phyloP scores from a whole-genome alignment of 1,284 basidiomycete species.

The Ceratobasidium sp. region DNA sequence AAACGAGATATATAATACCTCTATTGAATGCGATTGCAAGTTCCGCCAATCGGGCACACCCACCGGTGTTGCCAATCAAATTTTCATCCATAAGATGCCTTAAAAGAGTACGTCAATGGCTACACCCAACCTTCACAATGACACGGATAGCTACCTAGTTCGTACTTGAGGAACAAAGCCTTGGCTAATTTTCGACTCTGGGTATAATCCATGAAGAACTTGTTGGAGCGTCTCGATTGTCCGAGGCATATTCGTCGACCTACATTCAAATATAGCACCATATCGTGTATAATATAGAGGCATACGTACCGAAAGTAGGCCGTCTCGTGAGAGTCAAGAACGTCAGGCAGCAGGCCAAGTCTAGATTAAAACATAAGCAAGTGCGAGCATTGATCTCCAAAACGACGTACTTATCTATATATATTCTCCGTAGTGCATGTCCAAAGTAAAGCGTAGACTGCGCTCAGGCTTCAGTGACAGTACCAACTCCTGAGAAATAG shows the following conservation, averaged over 20 bases:
- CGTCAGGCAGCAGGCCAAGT: slow-evolving; percentile 71
- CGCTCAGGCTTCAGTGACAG: slow-evolving; percentile 8
- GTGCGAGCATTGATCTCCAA: not conserved
- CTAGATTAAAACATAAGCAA: slow-evolving; percentile 53
- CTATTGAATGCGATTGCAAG: slow-evolving; percentile 71
- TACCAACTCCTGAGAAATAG: slow-evolving; percentile 37
- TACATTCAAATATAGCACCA: slow-evolving; percentile 45
- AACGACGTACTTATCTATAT: slow-evolving; percentile 69
- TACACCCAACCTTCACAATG: not conserved
- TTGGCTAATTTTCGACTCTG: slow-evolving; percentile 61
- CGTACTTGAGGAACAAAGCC: slow-evolving; percentile 63
- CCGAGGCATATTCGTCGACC: slow-evolving; percentile 77
- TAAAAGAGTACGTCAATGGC: not conserved
- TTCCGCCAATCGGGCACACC: slow-evolving; percentile 73
- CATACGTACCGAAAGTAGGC: slow-evolving; percentile 70
- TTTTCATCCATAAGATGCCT: slow-evolving; percentile 80
- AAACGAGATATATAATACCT: slow-evolving; percentile 55
- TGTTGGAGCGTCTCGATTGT: slow-evolving; percentile 83
- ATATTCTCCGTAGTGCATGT: slow-evolving; percentile 68
- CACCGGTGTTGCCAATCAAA: slow-evolving; percentile 71
- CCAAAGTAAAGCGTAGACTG: slow-evolving; percentile 78
- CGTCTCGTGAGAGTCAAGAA: slow-evolving; percentile 58
- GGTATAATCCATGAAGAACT: slow-evolving; percentile 76
- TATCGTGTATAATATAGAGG: not conserved
- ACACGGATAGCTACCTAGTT: slow-evolving; percentile 60